A percentile compares a stretch with the other conserved stretches of the same genome.
These are phyloP conservation scores for Begonia peltatifolia DNA, from an alignment of 306 rosid genomes.

Conservation along the genomic window DNA sequence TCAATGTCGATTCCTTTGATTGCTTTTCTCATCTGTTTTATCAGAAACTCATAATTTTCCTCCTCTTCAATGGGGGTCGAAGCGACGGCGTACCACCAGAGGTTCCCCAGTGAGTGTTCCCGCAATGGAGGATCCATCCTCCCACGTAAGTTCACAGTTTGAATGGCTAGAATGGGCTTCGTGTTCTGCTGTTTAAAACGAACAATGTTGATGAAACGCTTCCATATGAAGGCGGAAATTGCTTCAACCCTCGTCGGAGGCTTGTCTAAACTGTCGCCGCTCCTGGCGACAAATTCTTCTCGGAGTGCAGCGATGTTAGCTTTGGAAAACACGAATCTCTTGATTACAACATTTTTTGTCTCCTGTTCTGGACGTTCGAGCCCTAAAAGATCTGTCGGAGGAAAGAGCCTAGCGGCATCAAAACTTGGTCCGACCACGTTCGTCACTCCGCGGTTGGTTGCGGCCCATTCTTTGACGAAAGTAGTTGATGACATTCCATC, in stretches of 20 bases:
- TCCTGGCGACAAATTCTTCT: slow-evolving; percentile 4
- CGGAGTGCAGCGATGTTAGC: slow-evolving; percentile 1
- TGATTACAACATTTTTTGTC: slow-evolving; percentile 3
- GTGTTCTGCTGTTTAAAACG: background rate
- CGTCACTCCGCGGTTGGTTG: slow-evolving; percentile 4
- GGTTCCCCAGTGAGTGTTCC: slow-evolving; percentile 17
- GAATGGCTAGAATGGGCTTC: slow-evolving; percentile 1
- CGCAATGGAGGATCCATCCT: too few relatives aligned
- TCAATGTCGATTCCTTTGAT: slow-evolving; percentile 3
- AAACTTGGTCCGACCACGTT: background rate
- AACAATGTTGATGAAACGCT: too few relatives aligned
- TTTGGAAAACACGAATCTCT: slow-evolving; percentile 14
- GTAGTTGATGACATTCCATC: background rate
- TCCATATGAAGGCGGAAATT: slow-evolving; percentile 26
- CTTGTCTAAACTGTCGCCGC: background rate
- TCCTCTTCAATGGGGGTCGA: background rate
- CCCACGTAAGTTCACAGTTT: too few relatives aligned
- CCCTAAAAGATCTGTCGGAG: slow-evolving; percentile 10
- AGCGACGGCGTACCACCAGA: slow-evolving; percentile 8
- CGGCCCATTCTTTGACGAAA: slow-evolving; percentile 5
- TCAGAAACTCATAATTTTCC: background rate
- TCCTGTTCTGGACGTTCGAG: background rate
- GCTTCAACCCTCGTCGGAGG: slow-evolving; percentile 30
- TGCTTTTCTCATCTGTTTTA: background rate
- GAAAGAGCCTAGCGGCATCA: slow-evolving; percentile 15